Evolutionary conservation across 75 land plant species (phyloP), one percentile per base, ranked within the genome.

Genomic region (Sequoia sempervirens): DNA sequence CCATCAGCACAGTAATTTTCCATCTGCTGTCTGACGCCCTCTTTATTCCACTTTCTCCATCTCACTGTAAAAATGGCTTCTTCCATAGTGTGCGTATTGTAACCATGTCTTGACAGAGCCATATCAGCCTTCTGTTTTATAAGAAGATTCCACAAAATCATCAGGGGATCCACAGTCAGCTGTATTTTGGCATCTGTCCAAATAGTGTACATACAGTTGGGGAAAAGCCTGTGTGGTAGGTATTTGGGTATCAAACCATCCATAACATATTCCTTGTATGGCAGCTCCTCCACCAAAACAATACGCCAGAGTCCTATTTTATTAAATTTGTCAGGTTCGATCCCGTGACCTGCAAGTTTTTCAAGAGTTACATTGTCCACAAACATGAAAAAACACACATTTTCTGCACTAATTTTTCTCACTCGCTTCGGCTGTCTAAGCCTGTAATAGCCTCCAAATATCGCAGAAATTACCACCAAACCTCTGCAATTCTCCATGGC

Each of bases 171-270:
- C 5, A 88, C 89, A 30, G 84, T 76, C 47, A 93, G 85, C 72
- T 93, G 92, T 43, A 92, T 72, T 86, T 92, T 92, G 4, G 91
- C 93, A 23, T 93, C 95, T 3, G 88, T 18, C 95, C 95, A 93
- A 66, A 93, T 83, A 75, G 92, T 92, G 82, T 83, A 93, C 46
- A 88, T 87, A 4, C 91, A 56, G 75, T 92, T 90, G 1, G 95
- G 95, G 53, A 93, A 93, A 34, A 93, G 89, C 46, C 95, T 82
- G 81, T 93, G 95, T 26, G 90, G 79, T 34, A 93, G 84, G 64
- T 92, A 88, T 81, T 93, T 93, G 18, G 92, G 92, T 81, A 92
- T 89, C 15, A 92, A 87, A 0, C 93, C 92, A 58, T 93, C 89
- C 93, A 93, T 93, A 1, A 92, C 91, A 4, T 86, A 84, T 80